Base-by-base conservation (phyloP, 257 asterid genomes). In the Petunia axillaris region DNA sequence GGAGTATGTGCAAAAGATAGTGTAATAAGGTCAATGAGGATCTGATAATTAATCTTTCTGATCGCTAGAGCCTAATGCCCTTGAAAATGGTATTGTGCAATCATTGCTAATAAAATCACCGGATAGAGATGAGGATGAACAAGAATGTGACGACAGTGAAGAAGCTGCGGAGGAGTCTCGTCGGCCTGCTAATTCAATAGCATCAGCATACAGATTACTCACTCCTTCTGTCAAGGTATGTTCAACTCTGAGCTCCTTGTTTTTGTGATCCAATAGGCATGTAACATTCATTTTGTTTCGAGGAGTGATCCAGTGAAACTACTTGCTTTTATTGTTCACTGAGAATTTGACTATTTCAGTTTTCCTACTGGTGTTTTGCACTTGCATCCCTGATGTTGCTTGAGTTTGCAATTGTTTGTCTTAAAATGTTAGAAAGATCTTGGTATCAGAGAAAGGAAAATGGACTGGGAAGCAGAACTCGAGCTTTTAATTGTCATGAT, bases 211-310 rank as follows among this genome's bases (percentile, higher is more conserved):
- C 83, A 90, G 94, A 85, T 85, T 96, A 78, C 97, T 94, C 70
- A 96, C 98, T n/a, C 98, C 98, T 55, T 96, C 99, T 55, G 97
- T 94, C 67, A 96, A 96, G 97, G 99, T 96, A 90, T 52, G 39
- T 16, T 4, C 60, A 11, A 48, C 44, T 48, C 4, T 73, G 46
- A 73, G 7, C 46, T 11, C 77, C 46, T 50, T 35, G 44, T 71
- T 70, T 50, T 13, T 46, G 53, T 14, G n/a, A 46, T 16, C 41
- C 58, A 46, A 70, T 44, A 68, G 41, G 75, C 35, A 67, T 25
- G 25, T 25, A 25, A 68, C 16, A 8, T 67, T 67, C 75, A 36
- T 40, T 66, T 67, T 67, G 15, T 67, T 41, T 67, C 38, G n/a
- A 16, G 4, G 55, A n/a, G 15, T 43, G 35, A 41, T 41, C 38